phyloP scores from a whole-genome alignment of 768 basidiomycete genomes.

The Mycena pura region DNA sequence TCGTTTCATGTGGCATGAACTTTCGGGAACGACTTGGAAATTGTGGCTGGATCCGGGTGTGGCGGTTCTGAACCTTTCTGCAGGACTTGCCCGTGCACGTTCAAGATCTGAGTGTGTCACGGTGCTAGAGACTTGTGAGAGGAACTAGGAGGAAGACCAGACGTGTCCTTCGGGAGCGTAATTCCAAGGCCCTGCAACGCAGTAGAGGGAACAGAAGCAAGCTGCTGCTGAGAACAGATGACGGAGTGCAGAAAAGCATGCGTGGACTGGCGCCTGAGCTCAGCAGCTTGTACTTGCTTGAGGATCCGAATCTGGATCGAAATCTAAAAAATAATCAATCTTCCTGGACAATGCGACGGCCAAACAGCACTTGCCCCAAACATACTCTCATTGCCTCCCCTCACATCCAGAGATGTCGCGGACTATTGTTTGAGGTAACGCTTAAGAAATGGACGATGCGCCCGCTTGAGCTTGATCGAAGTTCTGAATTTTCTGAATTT shows the following conservation, averaged over 20 bases:
- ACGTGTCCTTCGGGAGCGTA: slow-evolving; percentile 4
- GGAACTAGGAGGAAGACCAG: slow-evolving; percentile 27
- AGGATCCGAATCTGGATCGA: slow-evolving; percentile 59
- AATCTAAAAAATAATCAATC: slow-evolving; percentile 28
- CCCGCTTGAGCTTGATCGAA: slow-evolving; percentile 62
- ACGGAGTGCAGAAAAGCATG: slow-evolving; percentile 41
- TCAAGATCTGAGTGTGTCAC: too few species aligned
- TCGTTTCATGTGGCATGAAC: slow-evolving; percentile 77
- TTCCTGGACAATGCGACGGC: background rate
- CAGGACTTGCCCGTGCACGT: too few species aligned
- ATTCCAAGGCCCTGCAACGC: slow-evolving; percentile 24
- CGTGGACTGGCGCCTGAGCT: slow-evolving; percentile 47
- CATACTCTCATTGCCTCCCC: slow-evolving; percentile 61
- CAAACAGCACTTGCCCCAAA: slow-evolving; percentile 52
- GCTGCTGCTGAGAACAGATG: slow-evolving; percentile 18
- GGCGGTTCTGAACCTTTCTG: too few species aligned
- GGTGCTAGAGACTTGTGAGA: slow-evolving; percentile 23
- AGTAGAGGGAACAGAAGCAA: background rate
- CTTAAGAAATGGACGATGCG: slow-evolving; percentile 75
- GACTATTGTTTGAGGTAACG: slow-evolving; percentile 71
- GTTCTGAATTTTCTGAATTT: slow-evolving; percentile 55
- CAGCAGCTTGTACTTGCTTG: slow-evolving; percentile 54
- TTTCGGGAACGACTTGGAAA: too few species aligned
- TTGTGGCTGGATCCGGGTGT: too few species aligned
- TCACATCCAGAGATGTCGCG: slow-evolving; percentile 60